A percentile compares a stretch with the other conserved stretches of the same genome.
Evolutionary conservation across 495 filamentous ascomycete species (phyloP).

Genomic region (Cercophora samala): DNA sequence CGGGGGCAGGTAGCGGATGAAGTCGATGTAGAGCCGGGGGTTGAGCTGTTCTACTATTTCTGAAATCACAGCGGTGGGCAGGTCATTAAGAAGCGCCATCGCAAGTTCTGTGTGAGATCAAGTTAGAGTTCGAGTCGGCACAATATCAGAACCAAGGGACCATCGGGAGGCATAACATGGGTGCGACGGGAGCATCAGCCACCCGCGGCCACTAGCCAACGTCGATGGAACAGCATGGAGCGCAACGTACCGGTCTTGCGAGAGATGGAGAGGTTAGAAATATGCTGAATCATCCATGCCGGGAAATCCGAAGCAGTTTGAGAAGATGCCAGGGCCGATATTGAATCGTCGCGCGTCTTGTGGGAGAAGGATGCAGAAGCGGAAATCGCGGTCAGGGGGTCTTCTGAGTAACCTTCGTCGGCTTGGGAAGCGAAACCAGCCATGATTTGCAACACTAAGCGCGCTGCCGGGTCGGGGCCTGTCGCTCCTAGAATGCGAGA

Average conservation of each 20-base stretch:
- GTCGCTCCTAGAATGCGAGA: background rate
- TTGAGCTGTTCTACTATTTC: slow-evolving; percentile 71
- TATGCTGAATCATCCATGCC: slow-evolving; percentile 45
- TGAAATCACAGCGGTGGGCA: slow-evolving; percentile 71
- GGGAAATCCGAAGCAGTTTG: slow-evolving; percentile 35
- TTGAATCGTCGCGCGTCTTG: slow-evolving; percentile 28
- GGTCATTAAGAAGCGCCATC: slow-evolving; percentile 63
- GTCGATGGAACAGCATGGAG: background rate
- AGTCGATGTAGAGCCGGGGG: slow-evolving; percentile 86
- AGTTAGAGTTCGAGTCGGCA: slow-evolving; percentile 1
- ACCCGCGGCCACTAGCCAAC: background rate
- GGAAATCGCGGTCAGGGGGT: slow-evolving; percentile 46
- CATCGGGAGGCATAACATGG: background rate
- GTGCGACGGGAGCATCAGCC: background rate
- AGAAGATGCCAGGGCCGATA: slow-evolving; percentile 21
- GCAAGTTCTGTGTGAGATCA: slow-evolving; percentile 48
- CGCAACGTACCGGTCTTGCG: slow-evolving; percentile 48
- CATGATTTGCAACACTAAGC: slow-evolving; percentile 16
- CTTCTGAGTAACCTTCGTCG: slow-evolving; percentile 59
- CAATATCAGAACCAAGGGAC: background rate
- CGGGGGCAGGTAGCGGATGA: slow-evolving; percentile 75
- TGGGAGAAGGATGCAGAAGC: slow-evolving; percentile 26
- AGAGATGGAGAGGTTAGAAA: slow-evolving; percentile 43
- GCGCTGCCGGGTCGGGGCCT: background rate
- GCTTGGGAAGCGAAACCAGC: slow-evolving; percentile 38